Base-by-base conservation (phyloP, 441 rosid genomes). In the Eutrema salsugineum region DNA sequence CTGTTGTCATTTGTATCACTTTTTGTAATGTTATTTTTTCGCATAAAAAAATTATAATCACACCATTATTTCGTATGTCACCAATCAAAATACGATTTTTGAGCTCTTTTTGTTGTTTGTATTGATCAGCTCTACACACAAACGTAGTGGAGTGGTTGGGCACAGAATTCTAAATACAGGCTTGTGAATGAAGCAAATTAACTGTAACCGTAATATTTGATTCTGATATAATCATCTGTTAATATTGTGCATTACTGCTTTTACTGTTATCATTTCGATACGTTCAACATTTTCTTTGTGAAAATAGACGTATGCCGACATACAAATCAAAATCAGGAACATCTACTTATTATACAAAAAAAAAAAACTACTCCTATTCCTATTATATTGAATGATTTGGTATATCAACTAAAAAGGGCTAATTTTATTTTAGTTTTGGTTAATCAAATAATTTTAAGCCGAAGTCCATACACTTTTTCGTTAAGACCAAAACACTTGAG, bases 141-240 rank as follows among this genome's bases (percentile, higher is more conserved):
- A 53, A 54, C 32, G 64, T 44, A 72, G 70, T 72, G 76, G 76
- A 72, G 76, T 63, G 2, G 76, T 72, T 63, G 70, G 63, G 63
- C 39, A 63, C 38, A 54, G 58, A 46, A 24, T 54, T 72, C 58
- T 72, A 50, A 60, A 30, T 51, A 72, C 50, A 72, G 15, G 22
- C 76, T 72, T 72, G 70, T 63, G 43, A 63, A 53, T 54, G 70
- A 72, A 72, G 76, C 70, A 72, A 71, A 53, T 63, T 62, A 42
- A 20, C 24, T 53, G 24, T 42, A 15, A 32, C 53, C 61, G 10
- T 17, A 19, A 60, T 50, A 38, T 9, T 22, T 39, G 27, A 50
- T 58, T 59, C 6, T 43, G 4, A 44, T 58, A 3, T 47, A 58
- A 59, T 17, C 24, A 30, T 68, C 42, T 46, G 43, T 40, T 8